Evolutionary conservation across 306 rosid genomes (phyloP).

Genomic region (Crataegus laevigata): DNA sequence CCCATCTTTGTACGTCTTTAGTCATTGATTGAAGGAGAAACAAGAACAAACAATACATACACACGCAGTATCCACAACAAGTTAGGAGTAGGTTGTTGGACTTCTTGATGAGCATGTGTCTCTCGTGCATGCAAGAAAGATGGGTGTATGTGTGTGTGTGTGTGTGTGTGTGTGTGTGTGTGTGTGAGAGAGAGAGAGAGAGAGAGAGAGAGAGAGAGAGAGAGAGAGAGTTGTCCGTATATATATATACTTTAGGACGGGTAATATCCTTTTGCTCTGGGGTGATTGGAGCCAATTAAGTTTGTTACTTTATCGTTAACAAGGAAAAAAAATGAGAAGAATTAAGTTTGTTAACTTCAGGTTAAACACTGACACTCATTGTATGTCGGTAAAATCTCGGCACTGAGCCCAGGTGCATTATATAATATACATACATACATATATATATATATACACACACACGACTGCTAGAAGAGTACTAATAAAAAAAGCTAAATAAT

Average conservation of each 20-base stretch:
- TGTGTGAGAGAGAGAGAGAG: rapidly evolving
- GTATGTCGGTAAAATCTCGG: background rate
- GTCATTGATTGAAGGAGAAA: background rate
- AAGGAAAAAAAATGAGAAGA: too few relatives aligned
- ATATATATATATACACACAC: too few relatives aligned
- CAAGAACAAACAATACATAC: too few relatives aligned
- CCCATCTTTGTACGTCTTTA: background rate
- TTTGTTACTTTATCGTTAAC: too few relatives aligned
- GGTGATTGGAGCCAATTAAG: too few relatives aligned
- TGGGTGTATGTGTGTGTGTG: background rate
- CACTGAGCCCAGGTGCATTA: background rate
- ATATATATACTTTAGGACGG: background rate
- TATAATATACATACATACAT: too few relatives aligned
- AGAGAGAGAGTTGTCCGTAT: background rate
- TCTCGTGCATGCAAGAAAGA: background rate
- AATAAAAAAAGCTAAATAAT: background rate
- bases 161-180: too few relatives aligned
- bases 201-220: background rate
- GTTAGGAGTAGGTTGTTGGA: background rate
- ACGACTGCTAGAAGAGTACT: too few relatives aligned
- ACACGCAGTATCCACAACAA: too few relatives aligned
- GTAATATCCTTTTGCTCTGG: background rate
- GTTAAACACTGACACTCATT: background rate
- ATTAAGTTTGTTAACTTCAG: too few relatives aligned
- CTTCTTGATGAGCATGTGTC: background rate